Evolutionary conservation across 2,329 filamentous ascomycete genomes (phyloP), one percentile per base, ranked within the genome.

Genomic region (Aspergillus pseudoviridinutans): DNA sequence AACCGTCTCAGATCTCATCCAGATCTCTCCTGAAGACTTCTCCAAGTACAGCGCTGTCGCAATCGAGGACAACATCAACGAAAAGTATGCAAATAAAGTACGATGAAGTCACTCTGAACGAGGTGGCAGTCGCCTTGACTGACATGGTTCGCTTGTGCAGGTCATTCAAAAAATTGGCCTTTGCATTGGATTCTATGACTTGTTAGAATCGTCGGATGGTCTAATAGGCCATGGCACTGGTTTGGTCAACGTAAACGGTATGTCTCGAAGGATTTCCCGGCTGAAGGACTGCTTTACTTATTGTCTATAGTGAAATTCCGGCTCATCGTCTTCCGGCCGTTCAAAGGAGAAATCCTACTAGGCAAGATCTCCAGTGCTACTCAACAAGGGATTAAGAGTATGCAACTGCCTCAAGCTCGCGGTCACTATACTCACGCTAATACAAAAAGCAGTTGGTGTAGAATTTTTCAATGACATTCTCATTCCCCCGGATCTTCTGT

Each of bases 391-490:
- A 91, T 95, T 67, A 85, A 87, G 67, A 81, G 86, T 88, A 74
- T 58, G 81, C 63, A 60, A n/a, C 35, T 29, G 17, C 41, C 49
- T 14, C 3, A 17, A 44, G n/a, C 12, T n/a, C 58, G 22, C 6
- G 46, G 59, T 25, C 42, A 3, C 25, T 47, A 14, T 24, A 35
- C 42, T 28, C 8, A 28, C 51, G 49, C 58, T 70, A 56, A 70
- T 27, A 6, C 35, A 51, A 52, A 3, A n/a, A 25, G 25, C 59
- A 88, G 86, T 97, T 58, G 86, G 87, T 51, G 88, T 92, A 3
- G 91, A 96, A 61, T 99, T 99, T 74, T 99, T 97, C 66, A 90
- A 93, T 66, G 92, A 97, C 62, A 91, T 99, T 32, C 88, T 91
- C 58, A 86, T 97, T 61, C 91, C 84, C 1, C 85, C 84, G 38